Base-by-base conservation (phyloP, 2,329 filamentous ascomycete genomes). In the Aureobasidium sp. region DNA sequence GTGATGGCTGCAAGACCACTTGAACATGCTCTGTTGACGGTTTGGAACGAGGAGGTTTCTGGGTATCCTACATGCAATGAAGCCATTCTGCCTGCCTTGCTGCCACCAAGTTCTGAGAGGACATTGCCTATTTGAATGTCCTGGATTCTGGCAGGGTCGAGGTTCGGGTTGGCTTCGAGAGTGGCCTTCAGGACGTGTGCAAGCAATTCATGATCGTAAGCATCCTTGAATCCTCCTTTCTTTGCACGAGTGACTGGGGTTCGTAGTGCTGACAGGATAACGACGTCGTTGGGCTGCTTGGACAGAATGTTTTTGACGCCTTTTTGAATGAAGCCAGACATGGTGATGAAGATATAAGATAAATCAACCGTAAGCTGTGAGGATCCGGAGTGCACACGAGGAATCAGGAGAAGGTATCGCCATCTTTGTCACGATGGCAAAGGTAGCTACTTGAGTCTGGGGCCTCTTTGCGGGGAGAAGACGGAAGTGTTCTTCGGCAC, bases 11-110 rank as follows among this genome's bases (percentile, higher is more conserved):
- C 87, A 54, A 97, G 80, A 2, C 87, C 88, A 7, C 86, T 90
- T 16, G 86, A 85, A 75, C 92, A 97, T 15, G 92, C 91, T 42
- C 93, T 83, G 78, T 97, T 97, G 67, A 94, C 84, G 0, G 92
- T 97, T 77, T 91, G 88, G 68, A 97, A 87, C 15, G 85, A 82
- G 1, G 90, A 91, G 0, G 82, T 81, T 66, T 83, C 82, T 16
- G 89, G 83, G 71, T 87, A 90, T 37, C 91, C 91, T 62, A 87
- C 86, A 76, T 96, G 90, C 75, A 91, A 88, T 68, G 93, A 84
- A 48, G 91, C 91, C 90, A 95, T 96, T 66, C 92, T 89, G 1
- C 89, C 91, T 0, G 91, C 91, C 79, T 97, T 97, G 67, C 84
- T 87, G 62, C 92, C 92, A 66, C 92, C 92, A 15, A 97, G 87